Percentiles rank a stretch among this genome's conserved stretches.
Conservation (phyloP, 2,329 filamentous ascomycete species). For the Stachybotrys chartarum region DNA sequence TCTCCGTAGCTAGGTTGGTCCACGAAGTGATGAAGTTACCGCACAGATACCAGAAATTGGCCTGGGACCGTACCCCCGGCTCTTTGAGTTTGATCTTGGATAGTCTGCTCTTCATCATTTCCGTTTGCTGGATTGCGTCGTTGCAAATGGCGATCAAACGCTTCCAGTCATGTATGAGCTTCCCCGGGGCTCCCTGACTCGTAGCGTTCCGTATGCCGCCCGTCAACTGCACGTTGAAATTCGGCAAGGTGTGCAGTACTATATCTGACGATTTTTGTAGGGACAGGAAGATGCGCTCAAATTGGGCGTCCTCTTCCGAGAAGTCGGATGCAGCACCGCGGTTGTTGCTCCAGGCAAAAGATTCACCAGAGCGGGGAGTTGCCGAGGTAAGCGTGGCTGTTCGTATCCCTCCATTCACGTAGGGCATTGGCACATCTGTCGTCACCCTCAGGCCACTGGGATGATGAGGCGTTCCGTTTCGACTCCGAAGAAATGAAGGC, state of each 20-base stretch:
- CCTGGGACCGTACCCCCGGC: slow-evolving; percentile 61
- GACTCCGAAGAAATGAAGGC: slow-evolving; percentile 23
- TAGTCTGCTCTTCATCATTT: slow-evolving; percentile 64
- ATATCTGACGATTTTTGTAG: slow-evolving; percentile 68
- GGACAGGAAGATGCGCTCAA: slow-evolving; percentile 75
- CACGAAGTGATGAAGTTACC: slow-evolving; percentile 67
- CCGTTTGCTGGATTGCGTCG: slow-evolving; percentile 64
- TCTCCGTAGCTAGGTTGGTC: slow-evolving; percentile 55
- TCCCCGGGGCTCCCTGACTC: slow-evolving; percentile 50
- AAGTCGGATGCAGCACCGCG: slow-evolving; percentile 50
- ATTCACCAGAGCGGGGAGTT: slow-evolving; percentile 80
- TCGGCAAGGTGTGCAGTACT: slow-evolving; percentile 64
- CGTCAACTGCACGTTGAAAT: slow-evolving; percentile 59
- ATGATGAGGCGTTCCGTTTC: slow-evolving; percentile 36
- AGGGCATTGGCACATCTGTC: slow-evolving; percentile 42
- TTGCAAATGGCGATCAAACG: slow-evolving; percentile 65
- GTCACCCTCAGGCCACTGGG: slow-evolving; percentile 48
- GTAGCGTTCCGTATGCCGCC: slow-evolving; percentile 57
- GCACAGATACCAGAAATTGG: slow-evolving; percentile 61
- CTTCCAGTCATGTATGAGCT: slow-evolving; percentile 59
- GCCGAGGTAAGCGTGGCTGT: slow-evolving; percentile 47
- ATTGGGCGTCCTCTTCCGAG: slow-evolving; percentile 70
- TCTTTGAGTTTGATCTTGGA: slow-evolving; percentile 81
- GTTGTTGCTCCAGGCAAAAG: slow-evolving; percentile 54
- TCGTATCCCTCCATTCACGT: slow-evolving; percentile 40